phyloP scores from a whole-genome alignment of 129 eudicot species.

The Helichrysum umbraculigerum region DNA sequence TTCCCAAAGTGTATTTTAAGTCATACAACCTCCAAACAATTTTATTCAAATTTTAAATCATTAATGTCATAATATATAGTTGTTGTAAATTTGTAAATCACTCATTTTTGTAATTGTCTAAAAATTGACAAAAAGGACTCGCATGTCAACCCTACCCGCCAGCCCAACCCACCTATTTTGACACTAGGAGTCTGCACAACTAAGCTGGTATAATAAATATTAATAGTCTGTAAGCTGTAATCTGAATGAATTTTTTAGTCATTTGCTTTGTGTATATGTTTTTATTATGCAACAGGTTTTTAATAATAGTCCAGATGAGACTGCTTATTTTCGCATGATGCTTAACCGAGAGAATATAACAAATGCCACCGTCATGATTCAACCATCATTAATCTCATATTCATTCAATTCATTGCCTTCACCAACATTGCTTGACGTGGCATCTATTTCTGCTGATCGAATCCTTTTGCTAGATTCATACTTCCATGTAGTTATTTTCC shows the following conservation, averaged over 20 bases:
- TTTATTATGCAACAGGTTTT: conserved; percentile 50
- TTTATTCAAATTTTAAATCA: background rate
- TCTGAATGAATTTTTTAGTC: background rate
- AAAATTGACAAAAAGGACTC: background rate
- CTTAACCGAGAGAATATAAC: conserved; percentile 76
- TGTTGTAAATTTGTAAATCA: background rate
- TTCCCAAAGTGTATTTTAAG: background rate
- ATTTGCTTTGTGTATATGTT: background rate
- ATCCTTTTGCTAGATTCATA: conserved; percentile 81
- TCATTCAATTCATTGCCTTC: conserved; percentile 79
- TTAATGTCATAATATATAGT: background rate
- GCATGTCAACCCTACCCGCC: background rate
- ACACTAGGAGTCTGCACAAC: background rate
- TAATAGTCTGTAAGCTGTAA: background rate
- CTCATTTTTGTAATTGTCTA: background rate
- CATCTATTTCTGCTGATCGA: conserved; percentile 76
- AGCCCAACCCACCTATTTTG: background rate
- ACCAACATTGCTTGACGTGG: conserved; percentile 80
- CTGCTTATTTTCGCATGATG: conserved; percentile 89
- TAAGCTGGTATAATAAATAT: background rate
- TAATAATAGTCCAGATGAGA: conserved; percentile 93
- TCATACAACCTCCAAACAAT: background rate
- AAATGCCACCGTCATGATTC: conserved; percentile 89
- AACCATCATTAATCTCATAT: conserved; percentile 81
- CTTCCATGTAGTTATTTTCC: conserved; percentile 84